Conservation (phyloP, 306 rosid species). For the Vigna radiata region DNA sequence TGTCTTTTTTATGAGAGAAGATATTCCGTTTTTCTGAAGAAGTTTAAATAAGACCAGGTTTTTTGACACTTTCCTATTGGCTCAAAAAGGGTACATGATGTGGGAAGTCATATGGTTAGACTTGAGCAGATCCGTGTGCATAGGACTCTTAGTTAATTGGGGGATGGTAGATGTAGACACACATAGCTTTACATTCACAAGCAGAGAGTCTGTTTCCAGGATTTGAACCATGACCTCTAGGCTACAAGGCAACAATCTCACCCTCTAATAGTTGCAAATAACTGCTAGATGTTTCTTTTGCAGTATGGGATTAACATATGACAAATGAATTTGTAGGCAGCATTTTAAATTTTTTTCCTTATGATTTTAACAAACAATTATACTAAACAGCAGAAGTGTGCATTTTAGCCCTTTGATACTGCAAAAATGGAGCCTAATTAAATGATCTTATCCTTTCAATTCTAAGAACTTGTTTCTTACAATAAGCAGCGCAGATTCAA, state of each 20-base stretch:
- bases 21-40: not conserved
- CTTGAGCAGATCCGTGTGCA: not conserved
- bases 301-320: conserved; percentile 17
- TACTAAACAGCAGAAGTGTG: conserved; percentile 21
- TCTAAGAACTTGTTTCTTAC: conserved; percentile 26
- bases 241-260: not conserved
- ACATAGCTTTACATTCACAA: not conserved
- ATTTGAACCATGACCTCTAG: not conserved
- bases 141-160: not conserved
- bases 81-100: not conserved
- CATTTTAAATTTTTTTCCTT: not conserved
- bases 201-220: not conserved
- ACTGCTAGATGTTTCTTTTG: conserved; percentile 12
- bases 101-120: conserved; percentile 10
- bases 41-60: conserved; percentile 13
- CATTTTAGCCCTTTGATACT: conserved; percentile 17
- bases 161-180: not conserved
- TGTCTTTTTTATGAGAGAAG: no score
- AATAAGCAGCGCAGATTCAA: conserved; percentile 27
- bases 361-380: conserved; percentile 13
- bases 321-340: not conserved
- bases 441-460: conserved; percentile 18
- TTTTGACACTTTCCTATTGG: not conserved
- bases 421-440: conserved; percentile 23
- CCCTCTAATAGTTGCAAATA: not conserved